A percentile compares a stretch with the other conserved stretches of the same genome.
phyloP scores from a whole-genome alignment of 2,329 filamentous ascomycete species.

The Pseudogymnoascus sp. region DNA sequence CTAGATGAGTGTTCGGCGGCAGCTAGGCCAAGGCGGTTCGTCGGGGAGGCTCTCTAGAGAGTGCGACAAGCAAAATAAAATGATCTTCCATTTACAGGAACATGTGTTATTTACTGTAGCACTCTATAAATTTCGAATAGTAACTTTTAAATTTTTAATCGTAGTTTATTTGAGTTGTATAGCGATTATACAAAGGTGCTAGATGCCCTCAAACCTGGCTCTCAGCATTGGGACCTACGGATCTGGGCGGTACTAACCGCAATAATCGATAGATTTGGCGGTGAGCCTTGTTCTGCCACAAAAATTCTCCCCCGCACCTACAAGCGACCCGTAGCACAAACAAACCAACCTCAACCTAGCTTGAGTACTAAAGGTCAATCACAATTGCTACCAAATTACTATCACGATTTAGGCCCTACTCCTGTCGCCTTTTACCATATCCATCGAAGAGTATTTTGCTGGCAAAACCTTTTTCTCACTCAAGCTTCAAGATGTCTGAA shows the following conservation, averaged over 20 bases:
- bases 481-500: conserved; percentile 40
- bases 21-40: background rate
- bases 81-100: background rate
- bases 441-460: background rate
- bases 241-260: background rate
- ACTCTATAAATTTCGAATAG: background rate
- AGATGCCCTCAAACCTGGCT: background rate
- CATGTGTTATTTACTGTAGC: background rate
- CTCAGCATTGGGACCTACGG: background rate
- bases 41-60: background rate
- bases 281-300: background rate
- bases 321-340: conserved; percentile 4
- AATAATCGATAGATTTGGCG: background rate
- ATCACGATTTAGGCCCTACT: background rate
- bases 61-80: background rate
- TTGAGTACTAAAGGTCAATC: conserved; percentile 1
- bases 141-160: background rate
- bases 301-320: conserved; percentile 8
- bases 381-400: conserved; percentile 4
- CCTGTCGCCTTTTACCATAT: background rate
- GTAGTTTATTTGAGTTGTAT: too few species aligned
- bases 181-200: background rate
- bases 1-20: background rate
- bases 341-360: conserved; percentile 2
- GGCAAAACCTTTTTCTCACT: conserved; percentile 6